Evolutionary conservation across 768 basidiomycete genomes (phyloP), one percentile per base, ranked within the genome.

Genomic region (Agaricus subrufescens): DNA sequence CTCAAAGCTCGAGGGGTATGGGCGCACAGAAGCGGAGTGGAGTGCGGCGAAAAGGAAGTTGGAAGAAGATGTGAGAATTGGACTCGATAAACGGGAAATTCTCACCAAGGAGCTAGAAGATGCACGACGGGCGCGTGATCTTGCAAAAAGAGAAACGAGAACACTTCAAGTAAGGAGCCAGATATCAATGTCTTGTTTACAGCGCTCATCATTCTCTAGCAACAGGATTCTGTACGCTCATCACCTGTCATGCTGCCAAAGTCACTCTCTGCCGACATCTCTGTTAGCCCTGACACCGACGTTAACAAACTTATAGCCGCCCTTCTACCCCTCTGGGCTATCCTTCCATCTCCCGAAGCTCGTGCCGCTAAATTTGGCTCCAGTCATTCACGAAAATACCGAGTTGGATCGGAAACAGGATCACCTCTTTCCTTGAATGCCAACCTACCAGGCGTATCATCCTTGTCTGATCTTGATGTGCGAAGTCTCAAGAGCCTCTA

Each of bases 401-500:
- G 78, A 57, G 71, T 75, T 38, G 79, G 74, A 43, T 77, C 79
- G 1, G 78, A 78, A 57, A 72, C 75, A 37, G 79, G 74, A 40
- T 77, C 79, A 1, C 78, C 79, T 0, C 30, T 31, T 15, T 27
- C 46, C 47, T 9, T 55, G 14, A 56, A 44, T 37, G 9, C 15
- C 50, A 12, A 19, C 26, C 56, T 54, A 23, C 31, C 49, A 27
- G 54, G 71, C 46, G 66, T 66, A 44, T 57, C 74, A 2, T 92
- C 90, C 8, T 76, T 93, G 39, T 90, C 88, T 25, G 88, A 94
- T 46, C 77, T 94, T 66, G 91, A 96, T 67, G 85, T 95, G 15
- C 87, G 91, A 9, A 81, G 91, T 4, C 84, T 97, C 66, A 94
- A 94, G 69, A 69, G 81, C 5, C 75, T 97, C 15, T 95, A 94